Evolutionary conservation across 2,329 filamentous ascomycete species (phyloP).

Genomic region (Tothia fuscella): DNA sequence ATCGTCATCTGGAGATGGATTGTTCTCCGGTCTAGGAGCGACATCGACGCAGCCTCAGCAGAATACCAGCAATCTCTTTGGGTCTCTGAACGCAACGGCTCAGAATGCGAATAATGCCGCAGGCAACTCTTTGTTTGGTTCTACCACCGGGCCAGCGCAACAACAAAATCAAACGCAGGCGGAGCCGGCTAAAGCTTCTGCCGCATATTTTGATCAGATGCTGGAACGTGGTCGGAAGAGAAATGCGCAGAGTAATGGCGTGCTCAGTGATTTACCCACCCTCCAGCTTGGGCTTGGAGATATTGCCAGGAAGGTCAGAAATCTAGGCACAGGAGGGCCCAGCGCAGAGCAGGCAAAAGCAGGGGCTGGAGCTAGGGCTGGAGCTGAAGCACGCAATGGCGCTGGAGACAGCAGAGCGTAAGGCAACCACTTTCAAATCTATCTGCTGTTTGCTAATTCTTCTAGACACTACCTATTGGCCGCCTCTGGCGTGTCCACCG

Average conservation of each 20-base stretch:
- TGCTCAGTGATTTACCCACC: slow-evolving; percentile 68
- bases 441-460: not conserved
- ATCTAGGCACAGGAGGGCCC: slow-evolving; percentile 62
- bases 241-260: slow-evolving; percentile 52
- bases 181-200: slow-evolving; percentile 27
- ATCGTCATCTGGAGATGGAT: not conserved
- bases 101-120: too few relatives aligned
- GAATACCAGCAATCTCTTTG: slow-evolving; percentile 6
- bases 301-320: slow-evolving; percentile 64
- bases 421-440: slow-evolving; percentile 17
- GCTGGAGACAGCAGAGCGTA: slow-evolving; percentile 44
- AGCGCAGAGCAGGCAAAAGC: slow-evolving; percentile 36
- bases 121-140: slow-evolving; percentile 11
- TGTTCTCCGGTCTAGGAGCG: slow-evolving; percentile 8
- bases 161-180: slow-evolving; percentile 13
- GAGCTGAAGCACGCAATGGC: too few relatives aligned
- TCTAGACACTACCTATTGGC: slow-evolving; percentile 79
- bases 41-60: slow-evolving; percentile 11
- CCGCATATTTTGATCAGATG: slow-evolving; percentile 53
- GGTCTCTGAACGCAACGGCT: slow-evolving; percentile 10
- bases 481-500: slow-evolving; percentile 83
- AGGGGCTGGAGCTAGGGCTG: too few relatives aligned
- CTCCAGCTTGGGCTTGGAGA: slow-evolving; percentile 87
- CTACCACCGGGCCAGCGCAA: slow-evolving; percentile 11
- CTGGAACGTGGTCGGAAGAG: slow-evolving; percentile 55